Evolutionary conservation across 441 rosid species (phyloP).

Genomic region (Populus hybrid): DNA sequence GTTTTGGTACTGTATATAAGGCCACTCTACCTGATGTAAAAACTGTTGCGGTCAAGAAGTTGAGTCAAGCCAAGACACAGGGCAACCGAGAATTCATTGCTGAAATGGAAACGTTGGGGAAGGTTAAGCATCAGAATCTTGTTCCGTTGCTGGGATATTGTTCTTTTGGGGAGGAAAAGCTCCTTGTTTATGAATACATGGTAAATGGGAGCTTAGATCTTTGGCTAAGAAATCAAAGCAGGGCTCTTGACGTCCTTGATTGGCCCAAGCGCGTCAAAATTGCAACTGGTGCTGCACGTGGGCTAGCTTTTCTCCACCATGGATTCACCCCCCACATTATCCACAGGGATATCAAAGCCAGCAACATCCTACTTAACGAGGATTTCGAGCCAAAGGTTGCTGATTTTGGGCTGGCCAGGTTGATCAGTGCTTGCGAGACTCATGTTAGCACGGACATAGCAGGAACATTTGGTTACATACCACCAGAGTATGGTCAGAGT

Average conservation of each 20-base stretch:
- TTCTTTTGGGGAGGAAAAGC: slow-evolving; percentile 75
- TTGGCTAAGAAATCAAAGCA: slow-evolving; percentile 71
- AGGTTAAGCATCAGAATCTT: slow-evolving; percentile 88
- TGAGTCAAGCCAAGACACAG: slow-evolving; percentile 77
- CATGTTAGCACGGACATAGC: slow-evolving; percentile 91
- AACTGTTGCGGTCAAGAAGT: slow-evolving; percentile 86
- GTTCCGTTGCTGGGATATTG: slow-evolving; percentile 88
- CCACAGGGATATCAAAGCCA: slow-evolving; percentile 86
- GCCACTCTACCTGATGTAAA: slow-evolving; percentile 59
- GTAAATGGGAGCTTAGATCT: slow-evolving; percentile 83
- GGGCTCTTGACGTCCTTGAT: slow-evolving; percentile 63
- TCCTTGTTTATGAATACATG: slow-evolving; percentile 94
- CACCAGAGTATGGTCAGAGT: slow-evolving; percentile 95
- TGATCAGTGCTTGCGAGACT: slow-evolving; percentile 91
- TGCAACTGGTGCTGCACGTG: slow-evolving; percentile 71
- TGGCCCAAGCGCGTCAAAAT: slow-evolving; percentile 81
- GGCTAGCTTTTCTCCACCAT: slow-evolving; percentile 84
- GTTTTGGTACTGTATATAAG: slow-evolving; percentile 87
- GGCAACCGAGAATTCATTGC: slow-evolving; percentile 89
- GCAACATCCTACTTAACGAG: slow-evolving; percentile 75
- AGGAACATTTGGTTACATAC: slow-evolving; percentile 88
- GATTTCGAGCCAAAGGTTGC: slow-evolving; percentile 92
- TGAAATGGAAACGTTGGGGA: slow-evolving; percentile 93
- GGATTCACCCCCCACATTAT: slow-evolving; percentile 91
- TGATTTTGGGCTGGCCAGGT: slow-evolving; percentile 84